Evolutionary conservation across 495 filamentous ascomycete species (phyloP).

Genomic region (Penicillium paradoxum): DNA sequence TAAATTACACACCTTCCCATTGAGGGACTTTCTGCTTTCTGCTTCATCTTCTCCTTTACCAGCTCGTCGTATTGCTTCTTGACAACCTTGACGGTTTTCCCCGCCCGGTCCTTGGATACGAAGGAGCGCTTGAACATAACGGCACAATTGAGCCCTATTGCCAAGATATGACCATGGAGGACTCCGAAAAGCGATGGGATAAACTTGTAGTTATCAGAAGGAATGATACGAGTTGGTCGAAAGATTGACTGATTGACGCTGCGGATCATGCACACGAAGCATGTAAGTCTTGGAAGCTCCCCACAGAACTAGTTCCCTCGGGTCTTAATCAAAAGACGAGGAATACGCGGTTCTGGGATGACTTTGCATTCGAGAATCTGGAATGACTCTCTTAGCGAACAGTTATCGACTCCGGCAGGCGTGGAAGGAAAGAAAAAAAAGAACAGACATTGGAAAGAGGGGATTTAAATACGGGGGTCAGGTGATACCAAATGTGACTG

Average conservation of each 20-base stretch:
- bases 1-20: slow-evolving; percentile 42
- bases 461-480: slow-evolving; percentile 27
- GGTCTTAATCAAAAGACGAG: slow-evolving; percentile 23
- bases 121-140: slow-evolving; percentile 85
- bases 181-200: slow-evolving; percentile 19
- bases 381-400: slow-evolving; percentile 24
- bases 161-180: slow-evolving; percentile 7
- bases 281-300: slow-evolving; percentile 36
- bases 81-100: slow-evolving; percentile 68
- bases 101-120: slow-evolving; percentile 65
- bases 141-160: slow-evolving; percentile 25
- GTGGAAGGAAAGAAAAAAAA: slow-evolving; percentile 19
- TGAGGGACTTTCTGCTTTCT: slow-evolving; percentile 51
- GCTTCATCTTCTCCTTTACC: slow-evolving; percentile 71
- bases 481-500: slow-evolving; percentile 24
- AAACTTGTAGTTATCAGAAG: slow-evolving; percentile 24
- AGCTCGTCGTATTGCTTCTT: slow-evolving; percentile 71
- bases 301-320: slow-evolving; percentile 21
- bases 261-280: slow-evolving; percentile 31
- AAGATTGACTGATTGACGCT: slow-evolving; percentile 34
- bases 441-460: slow-evolving; percentile 16
- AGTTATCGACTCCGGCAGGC: slow-evolving; percentile 40
- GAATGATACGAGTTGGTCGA: slow-evolving; percentile 36
- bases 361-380: slow-evolving; percentile 31
- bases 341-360: slow-evolving; percentile 16